Conservation (phyloP, 805 yeast genomes). For the Metschnikowia colocasiae region DNA sequence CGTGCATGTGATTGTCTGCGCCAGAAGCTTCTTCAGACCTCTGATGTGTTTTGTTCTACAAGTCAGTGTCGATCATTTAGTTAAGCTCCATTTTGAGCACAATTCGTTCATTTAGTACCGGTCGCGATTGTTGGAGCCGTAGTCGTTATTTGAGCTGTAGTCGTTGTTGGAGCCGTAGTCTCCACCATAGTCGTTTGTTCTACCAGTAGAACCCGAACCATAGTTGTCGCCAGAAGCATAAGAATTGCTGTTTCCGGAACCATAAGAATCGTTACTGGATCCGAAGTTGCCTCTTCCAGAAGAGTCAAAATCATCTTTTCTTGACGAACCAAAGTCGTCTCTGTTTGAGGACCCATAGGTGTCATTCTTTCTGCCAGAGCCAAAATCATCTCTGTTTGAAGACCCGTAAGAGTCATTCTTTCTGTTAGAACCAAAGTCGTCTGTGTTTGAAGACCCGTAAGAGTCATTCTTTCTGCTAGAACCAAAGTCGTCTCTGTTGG, state of each 20-base stretch:
- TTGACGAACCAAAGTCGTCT: neutral
- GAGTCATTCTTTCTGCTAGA: slow-evolving; percentile 7
- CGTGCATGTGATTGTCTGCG: too few species aligned
- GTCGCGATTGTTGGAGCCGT: neutral
- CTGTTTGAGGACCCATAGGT: neutral
- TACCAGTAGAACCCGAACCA: neutral
- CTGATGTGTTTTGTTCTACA: too few species aligned
- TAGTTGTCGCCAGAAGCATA: slow-evolving; percentile 13
- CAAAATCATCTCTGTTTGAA: slow-evolving; percentile 19
- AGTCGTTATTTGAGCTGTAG: neutral
- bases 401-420: slow-evolving; percentile 22
- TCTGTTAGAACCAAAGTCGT: slow-evolving; percentile 11
- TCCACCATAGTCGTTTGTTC: neutral
- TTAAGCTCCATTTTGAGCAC: too few species aligned
- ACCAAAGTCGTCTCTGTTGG: slow-evolving; percentile 14
- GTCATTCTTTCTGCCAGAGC: slow-evolving; percentile 10
- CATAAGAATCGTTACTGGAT: slow-evolving; percentile 17
- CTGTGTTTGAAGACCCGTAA: slow-evolving; percentile 22
- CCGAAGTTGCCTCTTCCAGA: neutral
- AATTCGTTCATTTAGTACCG: too few species aligned
- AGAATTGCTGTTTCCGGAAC: slow-evolving; percentile 15
- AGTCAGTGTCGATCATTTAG: too few species aligned
- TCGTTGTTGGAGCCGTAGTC: neutral
- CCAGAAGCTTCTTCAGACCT: too few species aligned
- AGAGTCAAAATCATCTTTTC: neutral